Evolutionary conservation across 345 rosid genomes (phyloP).

Genomic region (Ceriops decandra): DNA sequence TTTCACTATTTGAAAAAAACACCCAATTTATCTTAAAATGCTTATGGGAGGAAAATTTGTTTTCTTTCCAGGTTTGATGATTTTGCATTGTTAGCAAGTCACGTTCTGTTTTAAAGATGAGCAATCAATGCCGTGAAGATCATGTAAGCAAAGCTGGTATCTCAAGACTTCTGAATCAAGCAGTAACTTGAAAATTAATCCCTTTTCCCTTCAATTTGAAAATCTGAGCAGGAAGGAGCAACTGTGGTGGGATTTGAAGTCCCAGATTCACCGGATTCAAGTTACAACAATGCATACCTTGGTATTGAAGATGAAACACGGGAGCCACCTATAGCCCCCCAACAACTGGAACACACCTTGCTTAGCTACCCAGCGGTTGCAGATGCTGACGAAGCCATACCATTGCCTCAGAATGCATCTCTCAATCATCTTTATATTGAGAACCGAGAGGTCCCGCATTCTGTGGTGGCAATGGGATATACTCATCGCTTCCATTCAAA

Average conservation of each 20-base stretch:
- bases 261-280: slow-evolving; percentile 84
- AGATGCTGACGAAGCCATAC: slow-evolving; percentile 45
- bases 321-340: slow-evolving; percentile 82
- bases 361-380: slow-evolving; percentile 50
- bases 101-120: slow-evolving; percentile 46
- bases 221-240: slow-evolving; percentile 56
- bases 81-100: slow-evolving; percentile 11
- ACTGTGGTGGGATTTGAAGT: slow-evolving; percentile 86
- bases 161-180: slow-evolving; percentile 6
- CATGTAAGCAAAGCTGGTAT: slow-evolving; percentile 45
- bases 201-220: background rate
- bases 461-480: slow-evolving; percentile 90
- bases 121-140: slow-evolving; percentile 40
- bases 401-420: slow-evolving; percentile 56
- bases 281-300: slow-evolving; percentile 69
- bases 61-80: slow-evolving; percentile 31
- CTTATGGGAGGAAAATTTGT: slow-evolving; percentile 3
- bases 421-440: slow-evolving; percentile 94
- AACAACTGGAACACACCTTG: slow-evolving; percentile 66
- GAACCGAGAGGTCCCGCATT: slow-evolving; percentile 73
- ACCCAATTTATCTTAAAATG: slow-evolving; percentile 7
- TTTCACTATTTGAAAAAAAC: background rate
- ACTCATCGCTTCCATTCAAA: slow-evolving; percentile 86
- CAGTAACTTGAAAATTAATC: background rate
- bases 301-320: slow-evolving; percentile 72